Conservation (phyloP, 139 green algal genomes). For the Asterochloris erici region DNA sequence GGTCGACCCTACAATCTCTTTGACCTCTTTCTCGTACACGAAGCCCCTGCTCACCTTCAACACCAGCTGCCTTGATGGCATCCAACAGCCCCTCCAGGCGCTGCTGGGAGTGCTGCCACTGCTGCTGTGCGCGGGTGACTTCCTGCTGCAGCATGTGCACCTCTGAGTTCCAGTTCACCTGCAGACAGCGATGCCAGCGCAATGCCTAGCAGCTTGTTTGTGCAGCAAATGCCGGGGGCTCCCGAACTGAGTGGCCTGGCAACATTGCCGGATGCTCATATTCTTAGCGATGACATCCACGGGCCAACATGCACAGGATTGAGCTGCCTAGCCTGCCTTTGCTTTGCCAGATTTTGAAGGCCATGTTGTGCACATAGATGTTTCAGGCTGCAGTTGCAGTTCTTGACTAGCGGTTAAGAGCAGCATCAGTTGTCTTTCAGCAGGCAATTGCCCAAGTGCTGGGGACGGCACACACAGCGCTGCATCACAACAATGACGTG, state of each 20-base stretch:
- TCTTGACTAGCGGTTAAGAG: no score
- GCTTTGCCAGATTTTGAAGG: background rate
- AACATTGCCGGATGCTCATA: background rate
- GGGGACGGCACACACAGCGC: no score
- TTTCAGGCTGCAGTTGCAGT: no score
- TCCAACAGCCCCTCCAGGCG: constrained; percentile 27
- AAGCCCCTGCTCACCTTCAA: background rate
- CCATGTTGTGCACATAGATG: no score
- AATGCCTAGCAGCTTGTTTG: background rate
- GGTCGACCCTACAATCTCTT: no score
- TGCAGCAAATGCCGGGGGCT: background rate
- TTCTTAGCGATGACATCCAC: background rate
- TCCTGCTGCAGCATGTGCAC: constrained; percentile 49
- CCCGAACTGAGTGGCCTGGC: background rate
- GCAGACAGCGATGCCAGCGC: background rate
- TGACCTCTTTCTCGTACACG: no score
- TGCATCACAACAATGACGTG: no score
- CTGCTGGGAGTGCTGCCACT: constrained; percentile 15
- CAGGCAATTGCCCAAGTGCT: no score
- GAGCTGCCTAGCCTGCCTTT: constrained; percentile 26
- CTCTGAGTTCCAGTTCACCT: constrained; percentile 50
- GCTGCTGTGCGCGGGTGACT: constrained; percentile 27
- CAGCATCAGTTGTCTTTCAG: no score
- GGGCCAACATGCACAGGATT: constrained; percentile 6
- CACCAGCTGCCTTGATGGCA: constrained; percentile 3